phyloP scores from a whole-genome alignment of 2,329 filamentous ascomycete species.

The Ophiostoma triangulosporum region DNA sequence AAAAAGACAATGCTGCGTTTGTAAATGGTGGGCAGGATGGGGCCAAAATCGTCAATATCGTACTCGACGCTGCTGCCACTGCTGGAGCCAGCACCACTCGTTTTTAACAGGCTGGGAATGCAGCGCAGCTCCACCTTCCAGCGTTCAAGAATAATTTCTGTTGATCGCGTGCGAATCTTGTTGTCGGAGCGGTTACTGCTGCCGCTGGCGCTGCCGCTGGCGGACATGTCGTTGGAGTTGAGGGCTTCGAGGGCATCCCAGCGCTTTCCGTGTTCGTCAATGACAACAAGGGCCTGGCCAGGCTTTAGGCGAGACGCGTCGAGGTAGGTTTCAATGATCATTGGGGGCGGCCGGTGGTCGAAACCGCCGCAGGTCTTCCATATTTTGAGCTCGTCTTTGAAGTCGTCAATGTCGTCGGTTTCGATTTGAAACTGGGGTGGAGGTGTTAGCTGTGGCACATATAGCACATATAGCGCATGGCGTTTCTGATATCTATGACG shows the following conservation, averaged over 20 bases:
- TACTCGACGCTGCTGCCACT: constrained; percentile 20
- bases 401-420: constrained; percentile 81
- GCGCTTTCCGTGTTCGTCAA: constrained; percentile 79
- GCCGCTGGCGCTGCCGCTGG: constrained; percentile 26
- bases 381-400: constrained; percentile 62
- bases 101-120: constrained; percentile 20
- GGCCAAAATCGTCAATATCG: constrained; percentile 42
- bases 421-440: constrained; percentile 90
- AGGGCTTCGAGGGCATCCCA: constrained; percentile 86
- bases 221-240: constrained; percentile 45
- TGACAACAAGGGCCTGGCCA: constrained; percentile 74
- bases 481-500: too few species aligned
- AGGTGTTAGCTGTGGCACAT: too few species aligned
- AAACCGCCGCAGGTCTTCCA: constrained; percentile 74
- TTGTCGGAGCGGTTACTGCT: constrained; percentile 18
- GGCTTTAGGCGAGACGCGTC: constrained; percentile 66
- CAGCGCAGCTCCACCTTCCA: constrained; percentile 78
- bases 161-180: constrained; percentile 19
- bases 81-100: neutral
- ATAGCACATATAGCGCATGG: too few species aligned
- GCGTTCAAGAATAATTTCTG: constrained; percentile 75
- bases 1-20: constrained; percentile 96
- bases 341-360: constrained; percentile 62
- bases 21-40: constrained; percentile 71
- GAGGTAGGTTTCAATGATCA: constrained; percentile 84